These are phyloP conservation scores for Penicillium dipodomyicola DNA, from an alignment of 495 filamentous ascomycete genomes.

Conservation along the genomic window DNA sequence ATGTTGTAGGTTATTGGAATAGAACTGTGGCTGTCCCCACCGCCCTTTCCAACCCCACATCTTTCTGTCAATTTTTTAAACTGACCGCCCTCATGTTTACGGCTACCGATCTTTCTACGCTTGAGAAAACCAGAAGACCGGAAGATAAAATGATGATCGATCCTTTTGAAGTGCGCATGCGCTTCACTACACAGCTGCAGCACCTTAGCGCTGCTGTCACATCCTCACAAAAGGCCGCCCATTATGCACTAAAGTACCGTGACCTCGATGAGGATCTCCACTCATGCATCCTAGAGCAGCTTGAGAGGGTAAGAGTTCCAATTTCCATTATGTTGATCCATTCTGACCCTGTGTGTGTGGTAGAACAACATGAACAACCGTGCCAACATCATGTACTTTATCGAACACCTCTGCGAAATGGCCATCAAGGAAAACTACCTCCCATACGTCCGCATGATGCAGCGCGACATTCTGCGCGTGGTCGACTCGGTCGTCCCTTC, in stretches of 20 bases:
- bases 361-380: conserved; percentile 93
- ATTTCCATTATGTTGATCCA: not conserved
- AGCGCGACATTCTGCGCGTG: conserved; percentile 83
- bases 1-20: not conserved
- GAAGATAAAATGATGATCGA: conserved; percentile 65
- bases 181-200: conserved; percentile 84
- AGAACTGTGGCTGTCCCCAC: conserved; percentile 3
- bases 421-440: conserved; percentile 68
- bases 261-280: conserved; percentile 96
- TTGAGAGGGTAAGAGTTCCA: conserved; percentile 64
- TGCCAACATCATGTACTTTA: conserved; percentile 99
- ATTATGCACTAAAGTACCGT: conserved; percentile 87
- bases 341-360: not conserved
- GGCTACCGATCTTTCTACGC: not conserved
- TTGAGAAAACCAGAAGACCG: not conserved
- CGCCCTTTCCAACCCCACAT: not conserved
- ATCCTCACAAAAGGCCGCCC: conserved; percentile 86
- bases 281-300: conserved; percentile 92
- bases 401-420: conserved; percentile 91
- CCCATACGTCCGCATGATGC: conserved; percentile 88
- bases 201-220: conserved; percentile 85
- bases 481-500: conserved; percentile 80
- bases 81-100: conserved; percentile 7
- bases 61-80: not conserved
- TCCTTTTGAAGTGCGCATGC: conserved; percentile 97